These are phyloP conservation scores for Alternaria gaisen DNA, from an alignment of 2,329 filamentous ascomycete genomes.

Conservation along the genomic window DNA sequence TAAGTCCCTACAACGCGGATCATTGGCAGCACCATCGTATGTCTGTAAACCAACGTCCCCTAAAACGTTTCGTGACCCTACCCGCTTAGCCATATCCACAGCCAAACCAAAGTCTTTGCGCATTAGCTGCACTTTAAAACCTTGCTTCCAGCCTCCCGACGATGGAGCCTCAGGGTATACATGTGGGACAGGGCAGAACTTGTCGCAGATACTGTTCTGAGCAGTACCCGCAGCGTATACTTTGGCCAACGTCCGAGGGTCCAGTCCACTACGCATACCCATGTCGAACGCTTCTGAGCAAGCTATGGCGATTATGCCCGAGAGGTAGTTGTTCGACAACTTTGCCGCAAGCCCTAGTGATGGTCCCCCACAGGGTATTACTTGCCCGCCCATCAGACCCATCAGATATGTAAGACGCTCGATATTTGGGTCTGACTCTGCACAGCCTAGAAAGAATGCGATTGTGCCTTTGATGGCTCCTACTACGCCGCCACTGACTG, in stretches of 20 bases:
- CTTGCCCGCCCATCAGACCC: slow-evolving; percentile 61
- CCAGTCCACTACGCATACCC: slow-evolving; percentile 66
- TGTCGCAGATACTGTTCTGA: slow-evolving; percentile 62
- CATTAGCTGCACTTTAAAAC: slow-evolving; percentile 69
- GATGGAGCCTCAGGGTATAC: slow-evolving; percentile 59
- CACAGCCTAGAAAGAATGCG: slow-evolving; percentile 65
- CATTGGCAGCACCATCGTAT: slow-evolving; percentile 62
- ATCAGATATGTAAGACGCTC: slow-evolving; percentile 56
- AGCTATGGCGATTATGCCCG: slow-evolving; percentile 67
- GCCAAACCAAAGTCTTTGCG: slow-evolving; percentile 67
- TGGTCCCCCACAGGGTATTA: slow-evolving; percentile 65
- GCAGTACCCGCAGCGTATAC: slow-evolving; percentile 63
- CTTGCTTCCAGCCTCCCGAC: slow-evolving; percentile 60
- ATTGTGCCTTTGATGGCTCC: slow-evolving; percentile 63
- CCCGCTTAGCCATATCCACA: slow-evolving; percentile 62
- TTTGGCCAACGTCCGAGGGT: slow-evolving; percentile 62
- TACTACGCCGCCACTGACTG: slow-evolving; percentile 62
- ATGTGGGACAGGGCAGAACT: slow-evolving; percentile 62
- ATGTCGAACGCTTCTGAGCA: slow-evolving; percentile 68
- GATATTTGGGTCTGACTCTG: slow-evolving; percentile 57
- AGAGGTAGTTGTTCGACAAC: slow-evolving; percentile 69
- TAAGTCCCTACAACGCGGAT: slow-evolving; percentile 61
- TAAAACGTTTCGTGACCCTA: slow-evolving; percentile 61
- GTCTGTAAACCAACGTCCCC: slow-evolving; percentile 61
- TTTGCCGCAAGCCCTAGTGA: slow-evolving; percentile 67